Conservation (phyloP, 257 asterid species). For the Eustoma russellianum region DNA sequence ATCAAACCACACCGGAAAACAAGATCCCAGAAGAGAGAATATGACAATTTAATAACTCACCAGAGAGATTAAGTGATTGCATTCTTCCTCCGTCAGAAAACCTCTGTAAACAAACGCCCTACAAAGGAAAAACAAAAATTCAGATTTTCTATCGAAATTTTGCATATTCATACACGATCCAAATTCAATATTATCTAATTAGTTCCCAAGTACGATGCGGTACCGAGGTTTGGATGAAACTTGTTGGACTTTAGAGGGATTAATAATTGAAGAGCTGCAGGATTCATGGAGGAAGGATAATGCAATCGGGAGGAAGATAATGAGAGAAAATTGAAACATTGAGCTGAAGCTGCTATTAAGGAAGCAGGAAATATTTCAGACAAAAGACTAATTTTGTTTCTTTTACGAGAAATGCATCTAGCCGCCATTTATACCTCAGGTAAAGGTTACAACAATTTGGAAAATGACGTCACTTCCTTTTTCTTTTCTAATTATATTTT, state of each 20-base stretch:
- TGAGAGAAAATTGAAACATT: conserved; percentile 27
- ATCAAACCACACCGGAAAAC: neutral
- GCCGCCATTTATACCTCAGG: too few species aligned
- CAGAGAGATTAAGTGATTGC: conserved; percentile 77
- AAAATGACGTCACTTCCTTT: too few species aligned
- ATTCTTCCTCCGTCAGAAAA: conserved; percentile 81
- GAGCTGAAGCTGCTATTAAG: neutral
- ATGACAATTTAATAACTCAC: conserved; percentile 31
- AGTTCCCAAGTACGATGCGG: neutral
- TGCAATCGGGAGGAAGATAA: conserved; percentile 37
- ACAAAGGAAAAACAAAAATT: conserved; percentile 6
- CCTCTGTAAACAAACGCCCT: conserved; percentile 94
- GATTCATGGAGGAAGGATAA: conserved; percentile 34
- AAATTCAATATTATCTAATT: neutral
- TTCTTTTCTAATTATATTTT: too few species aligned
- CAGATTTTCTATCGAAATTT: neutral
- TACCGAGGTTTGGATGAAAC: conserved; percentile 93
- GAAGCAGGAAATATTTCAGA: too few species aligned
- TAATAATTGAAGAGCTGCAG: conserved; percentile 46
- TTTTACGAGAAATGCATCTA: too few species aligned
- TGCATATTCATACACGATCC: neutral
- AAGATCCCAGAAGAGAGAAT: neutral
- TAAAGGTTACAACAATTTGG: too few species aligned
- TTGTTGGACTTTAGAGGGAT: conserved; percentile 83
- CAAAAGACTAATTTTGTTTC: too few species aligned